These are phyloP conservation scores for Colletotrichum coccodes DNA, from an alignment of 2,329 filamentous ascomycete genomes.

Conservation along the genomic window DNA sequence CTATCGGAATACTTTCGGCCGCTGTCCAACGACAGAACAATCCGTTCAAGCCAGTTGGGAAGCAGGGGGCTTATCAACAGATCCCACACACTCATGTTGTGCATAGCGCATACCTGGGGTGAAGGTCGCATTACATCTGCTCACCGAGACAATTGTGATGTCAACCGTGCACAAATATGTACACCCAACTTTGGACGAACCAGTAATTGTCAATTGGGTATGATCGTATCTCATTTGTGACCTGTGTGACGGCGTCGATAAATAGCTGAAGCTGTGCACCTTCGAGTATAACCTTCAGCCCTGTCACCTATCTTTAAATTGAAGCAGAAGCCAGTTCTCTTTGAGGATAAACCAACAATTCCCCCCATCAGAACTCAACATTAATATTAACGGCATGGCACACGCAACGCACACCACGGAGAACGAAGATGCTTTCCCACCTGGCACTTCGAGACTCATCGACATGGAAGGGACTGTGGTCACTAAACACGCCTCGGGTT, in stretches of 20 bases:
- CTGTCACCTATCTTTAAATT: background rate
- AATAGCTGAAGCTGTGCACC: background rate
- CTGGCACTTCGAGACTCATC: slow-evolving; percentile 22
- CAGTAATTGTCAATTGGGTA: too few relatives aligned
- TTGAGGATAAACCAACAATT: too few relatives aligned
- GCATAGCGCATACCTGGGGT: background rate
- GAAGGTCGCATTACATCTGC: background rate
- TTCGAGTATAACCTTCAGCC: too few relatives aligned
- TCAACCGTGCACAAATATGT: background rate
- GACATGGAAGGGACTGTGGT: slow-evolving; percentile 15
- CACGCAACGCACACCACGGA: background rate
- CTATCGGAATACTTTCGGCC: background rate
- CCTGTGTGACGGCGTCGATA: background rate
- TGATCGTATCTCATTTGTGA: background rate
- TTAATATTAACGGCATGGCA: background rate
- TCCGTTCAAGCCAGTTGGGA: background rate
- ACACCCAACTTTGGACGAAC: background rate
- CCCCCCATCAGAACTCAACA: too few relatives aligned
- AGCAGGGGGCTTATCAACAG: background rate
- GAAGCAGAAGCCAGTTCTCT: background rate
- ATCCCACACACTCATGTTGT: background rate
- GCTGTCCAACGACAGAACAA: background rate
- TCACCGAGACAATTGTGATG: background rate
- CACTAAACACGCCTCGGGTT: slow-evolving; percentile 6
- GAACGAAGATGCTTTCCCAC: background rate